phyloP scores from a whole-genome alignment of 106 monocot species.

The Narthecium ossifragum region DNA sequence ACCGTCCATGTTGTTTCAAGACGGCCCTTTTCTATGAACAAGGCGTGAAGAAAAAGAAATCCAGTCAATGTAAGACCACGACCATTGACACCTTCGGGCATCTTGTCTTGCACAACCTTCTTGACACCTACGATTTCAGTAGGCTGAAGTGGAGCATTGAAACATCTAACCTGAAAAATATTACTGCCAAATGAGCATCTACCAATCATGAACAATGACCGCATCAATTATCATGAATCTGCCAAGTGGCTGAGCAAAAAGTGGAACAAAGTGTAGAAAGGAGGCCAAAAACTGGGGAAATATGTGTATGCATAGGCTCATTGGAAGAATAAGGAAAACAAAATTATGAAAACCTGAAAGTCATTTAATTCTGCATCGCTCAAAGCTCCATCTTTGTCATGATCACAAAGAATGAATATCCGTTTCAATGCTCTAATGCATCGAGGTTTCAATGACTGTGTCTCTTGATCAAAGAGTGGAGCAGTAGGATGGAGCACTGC shows the following conservation, averaged over 20 bases:
- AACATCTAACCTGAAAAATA: conserved; percentile 74
- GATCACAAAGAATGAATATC: conserved; percentile 91
- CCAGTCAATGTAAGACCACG: conserved; percentile 91
- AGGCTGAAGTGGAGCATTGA: conserved; percentile 91
- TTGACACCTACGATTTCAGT: conserved; percentile 85
- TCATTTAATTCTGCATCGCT: conserved; percentile 88
- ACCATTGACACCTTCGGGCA: conserved; percentile 95
- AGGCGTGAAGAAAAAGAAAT: conserved; percentile 93
- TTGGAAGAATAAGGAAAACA: too few species aligned
- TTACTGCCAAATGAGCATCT: not conserved
- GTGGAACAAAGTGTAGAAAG: not conserved
- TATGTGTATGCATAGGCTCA: too few species aligned
- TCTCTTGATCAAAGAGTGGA: conserved; percentile 92
- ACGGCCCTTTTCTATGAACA: conserved; percentile 96
- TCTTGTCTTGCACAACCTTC: conserved; percentile 94
- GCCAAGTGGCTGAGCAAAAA: too few species aligned
- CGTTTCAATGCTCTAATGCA: conserved; percentile 88
- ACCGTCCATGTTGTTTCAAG: conserved; percentile 99
- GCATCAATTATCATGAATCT: too few species aligned
- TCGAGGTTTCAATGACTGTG: conserved; percentile 75
- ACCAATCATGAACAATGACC: too few species aligned
- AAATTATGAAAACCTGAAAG: conserved; percentile 97
- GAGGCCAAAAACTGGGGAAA: too few species aligned
- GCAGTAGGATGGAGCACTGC: conserved; percentile 94
- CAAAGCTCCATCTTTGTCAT: conserved; percentile 85